Evolutionary conservation across 1,284 basidiomycete species (phyloP).

Genomic region (Vanrija sp.): DNA sequence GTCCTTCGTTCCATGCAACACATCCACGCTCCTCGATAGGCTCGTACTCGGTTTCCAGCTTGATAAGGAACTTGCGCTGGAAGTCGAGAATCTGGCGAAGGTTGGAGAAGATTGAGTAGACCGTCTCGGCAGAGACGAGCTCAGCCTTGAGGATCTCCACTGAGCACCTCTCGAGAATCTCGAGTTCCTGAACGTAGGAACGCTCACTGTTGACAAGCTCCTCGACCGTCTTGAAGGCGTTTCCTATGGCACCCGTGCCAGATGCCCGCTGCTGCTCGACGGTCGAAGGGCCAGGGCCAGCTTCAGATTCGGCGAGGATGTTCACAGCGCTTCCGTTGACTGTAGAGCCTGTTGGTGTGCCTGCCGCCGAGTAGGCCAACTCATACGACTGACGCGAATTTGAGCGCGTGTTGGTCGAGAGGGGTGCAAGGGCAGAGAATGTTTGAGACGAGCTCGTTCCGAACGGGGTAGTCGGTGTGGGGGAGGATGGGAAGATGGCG

Average conservation of each 20-base stretch:
- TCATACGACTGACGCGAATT: conserved; percentile 7
- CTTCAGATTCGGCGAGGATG: background rate
- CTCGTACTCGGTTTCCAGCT: conserved; percentile 70
- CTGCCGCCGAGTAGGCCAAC: conserved; percentile 8
- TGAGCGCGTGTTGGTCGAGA: conserved; percentile 10
- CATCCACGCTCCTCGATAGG: conserved; percentile 56
- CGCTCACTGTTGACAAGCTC: conserved; percentile 61
- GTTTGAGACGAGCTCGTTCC: conserved; percentile 3
- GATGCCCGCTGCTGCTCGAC: conserved; percentile 3
- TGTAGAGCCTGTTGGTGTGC: background rate
- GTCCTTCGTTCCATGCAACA: conserved; percentile 73
- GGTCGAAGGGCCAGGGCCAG: background rate
- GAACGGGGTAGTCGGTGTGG: conserved; percentile 19
- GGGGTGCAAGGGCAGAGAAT: conserved; percentile 9
- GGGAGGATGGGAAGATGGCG: conserved; percentile 54
- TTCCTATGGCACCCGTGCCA: conserved; percentile 8
- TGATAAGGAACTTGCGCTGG: conserved; percentile 89
- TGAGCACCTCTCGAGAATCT: conserved; percentile 89
- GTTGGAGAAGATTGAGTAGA: conserved; percentile 93
- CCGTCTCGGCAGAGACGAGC: conserved; percentile 86
- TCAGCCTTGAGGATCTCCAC: conserved; percentile 73
- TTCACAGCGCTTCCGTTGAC: too few species aligned
- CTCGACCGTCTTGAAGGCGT: conserved; percentile 46
- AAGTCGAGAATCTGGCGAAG: conserved; percentile 95
- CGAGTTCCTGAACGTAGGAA: conserved; percentile 96